Percentiles rank a stretch among this genome's conserved stretches.
phyloP scores from a whole-genome alignment of 441 rosid species.

The Codiaeum variegatum region DNA sequence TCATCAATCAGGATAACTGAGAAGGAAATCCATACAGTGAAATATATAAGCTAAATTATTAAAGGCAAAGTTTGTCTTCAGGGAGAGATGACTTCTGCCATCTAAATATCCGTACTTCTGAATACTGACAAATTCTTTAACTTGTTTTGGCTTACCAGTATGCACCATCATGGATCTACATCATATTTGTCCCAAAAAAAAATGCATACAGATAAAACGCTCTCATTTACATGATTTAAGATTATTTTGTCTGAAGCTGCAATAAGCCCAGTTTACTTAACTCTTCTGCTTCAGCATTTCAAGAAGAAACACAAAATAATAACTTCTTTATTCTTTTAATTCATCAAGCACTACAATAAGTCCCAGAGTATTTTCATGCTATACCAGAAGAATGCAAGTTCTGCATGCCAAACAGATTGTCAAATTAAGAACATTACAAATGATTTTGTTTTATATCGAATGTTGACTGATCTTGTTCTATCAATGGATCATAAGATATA shows the following conservation, averaged over 20 bases:
- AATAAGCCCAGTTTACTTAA: not conserved
- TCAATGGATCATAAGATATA: not conserved
- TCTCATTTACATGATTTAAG: not conserved
- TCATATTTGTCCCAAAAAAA: not conserved
- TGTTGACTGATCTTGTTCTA: not conserved
- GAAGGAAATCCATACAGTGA: not conserved
- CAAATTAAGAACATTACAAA: not conserved
- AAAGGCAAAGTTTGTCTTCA: not conserved
- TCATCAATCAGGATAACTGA: too few species aligned
- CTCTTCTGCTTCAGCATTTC: not conserved
- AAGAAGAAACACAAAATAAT: not conserved
- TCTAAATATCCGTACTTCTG: not conserved
- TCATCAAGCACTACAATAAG: not conserved
- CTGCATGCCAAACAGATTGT: not conserved
- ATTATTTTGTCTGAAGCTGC: not conserved
- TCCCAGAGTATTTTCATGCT: not conserved
- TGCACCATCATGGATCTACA: not conserved
- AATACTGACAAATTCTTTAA: not conserved
- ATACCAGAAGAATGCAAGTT: not conserved
- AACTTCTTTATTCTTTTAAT: not conserved
- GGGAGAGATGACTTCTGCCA: not conserved
- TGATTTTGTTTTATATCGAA: not conserved
- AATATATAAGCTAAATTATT: too few species aligned
- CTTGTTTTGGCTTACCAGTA: not conserved
- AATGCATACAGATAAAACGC: not conserved